Evolutionary conservation across 345 rosid genomes (phyloP).

Genomic region (Populus davidiana): DNA sequence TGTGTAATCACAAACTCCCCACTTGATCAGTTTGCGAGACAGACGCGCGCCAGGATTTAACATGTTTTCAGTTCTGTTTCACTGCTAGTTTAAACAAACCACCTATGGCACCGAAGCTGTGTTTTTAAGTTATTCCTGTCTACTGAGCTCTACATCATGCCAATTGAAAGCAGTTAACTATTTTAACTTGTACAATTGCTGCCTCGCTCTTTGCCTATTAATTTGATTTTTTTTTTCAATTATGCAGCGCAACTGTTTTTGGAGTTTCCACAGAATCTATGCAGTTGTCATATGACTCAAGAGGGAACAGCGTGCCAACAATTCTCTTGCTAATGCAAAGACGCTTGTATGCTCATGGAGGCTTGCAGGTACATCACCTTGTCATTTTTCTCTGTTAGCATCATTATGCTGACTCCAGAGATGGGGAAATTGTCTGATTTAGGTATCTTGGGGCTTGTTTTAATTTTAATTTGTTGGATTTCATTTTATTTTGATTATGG

Average conservation of each 20-base stretch:
- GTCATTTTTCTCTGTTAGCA: conserved; percentile 1
- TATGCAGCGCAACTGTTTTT: conserved; percentile 32
- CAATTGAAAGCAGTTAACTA: neutral
- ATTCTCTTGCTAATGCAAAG: conserved; percentile 35
- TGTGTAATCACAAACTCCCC: neutral
- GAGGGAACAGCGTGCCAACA: conserved; percentile 34
- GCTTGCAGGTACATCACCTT: conserved; percentile 26
- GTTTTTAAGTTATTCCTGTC: neutral
- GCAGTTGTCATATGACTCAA: conserved; percentile 35
- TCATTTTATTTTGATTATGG: neutral
- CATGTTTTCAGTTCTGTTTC: neutral
- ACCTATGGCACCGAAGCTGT: neutral
- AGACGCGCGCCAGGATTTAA: neutral
- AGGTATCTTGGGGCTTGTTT: neutral
- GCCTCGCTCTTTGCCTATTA: neutral
- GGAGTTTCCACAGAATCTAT: conserved; percentile 41
- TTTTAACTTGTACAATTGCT: neutral
- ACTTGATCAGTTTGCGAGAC: neutral
- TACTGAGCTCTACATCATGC: neutral
- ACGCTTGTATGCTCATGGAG: conserved; percentile 27
- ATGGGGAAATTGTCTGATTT: neutral
- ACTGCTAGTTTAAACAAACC: neutral
- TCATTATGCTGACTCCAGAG: neutral
- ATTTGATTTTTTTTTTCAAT: neutral
- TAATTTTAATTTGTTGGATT: neutral